These are phyloP conservation scores for Diplocarpon rosae DNA, from an alignment of 2,329 filamentous ascomycete genomes.

Conservation along the genomic window DNA sequence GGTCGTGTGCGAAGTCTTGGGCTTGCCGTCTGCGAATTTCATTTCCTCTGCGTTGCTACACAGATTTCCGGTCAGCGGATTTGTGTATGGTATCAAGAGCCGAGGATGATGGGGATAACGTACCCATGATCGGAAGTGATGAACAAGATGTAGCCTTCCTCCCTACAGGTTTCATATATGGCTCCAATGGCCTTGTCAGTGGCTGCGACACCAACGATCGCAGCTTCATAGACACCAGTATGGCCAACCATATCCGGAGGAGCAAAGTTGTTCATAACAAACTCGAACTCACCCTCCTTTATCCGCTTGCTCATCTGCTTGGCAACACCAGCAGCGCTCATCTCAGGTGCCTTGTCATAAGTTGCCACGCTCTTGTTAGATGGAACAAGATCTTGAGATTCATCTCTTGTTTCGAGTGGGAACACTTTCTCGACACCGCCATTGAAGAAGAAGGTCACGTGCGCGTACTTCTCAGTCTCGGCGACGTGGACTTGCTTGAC, in stretches of 20 bases:
- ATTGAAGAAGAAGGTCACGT: constrained; percentile 99
- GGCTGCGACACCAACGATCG: constrained; percentile 70
- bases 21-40: constrained; percentile 90
- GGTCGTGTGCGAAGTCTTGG: constrained; percentile 95
- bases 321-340: constrained; percentile 86
- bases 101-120: constrained; percentile 23
- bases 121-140: constrained; percentile 90
- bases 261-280: constrained; percentile 99
- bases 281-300: constrained; percentile 75
- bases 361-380: constrained; percentile 86
- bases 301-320: constrained; percentile 85
- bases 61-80: constrained; percentile 17
- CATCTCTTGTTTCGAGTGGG: constrained; percentile 80
- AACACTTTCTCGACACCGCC: constrained; percentile 96
- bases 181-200: constrained; percentile 91
- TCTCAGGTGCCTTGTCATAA: constrained; percentile 89
- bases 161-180: constrained; percentile 89
- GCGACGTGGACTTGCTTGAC: constrained; percentile 92
- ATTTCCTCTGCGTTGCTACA: constrained; percentile 86
- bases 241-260: constrained; percentile 99
- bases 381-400: constrained; percentile 65
- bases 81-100: background rate
- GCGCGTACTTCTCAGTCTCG: constrained; percentile 98
- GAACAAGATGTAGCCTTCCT: constrained; percentile 86
- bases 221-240: constrained; percentile 93